phyloP scores from a whole-genome alignment of 2,329 filamentous ascomycete species.

The Penicillium frequentans region DNA sequence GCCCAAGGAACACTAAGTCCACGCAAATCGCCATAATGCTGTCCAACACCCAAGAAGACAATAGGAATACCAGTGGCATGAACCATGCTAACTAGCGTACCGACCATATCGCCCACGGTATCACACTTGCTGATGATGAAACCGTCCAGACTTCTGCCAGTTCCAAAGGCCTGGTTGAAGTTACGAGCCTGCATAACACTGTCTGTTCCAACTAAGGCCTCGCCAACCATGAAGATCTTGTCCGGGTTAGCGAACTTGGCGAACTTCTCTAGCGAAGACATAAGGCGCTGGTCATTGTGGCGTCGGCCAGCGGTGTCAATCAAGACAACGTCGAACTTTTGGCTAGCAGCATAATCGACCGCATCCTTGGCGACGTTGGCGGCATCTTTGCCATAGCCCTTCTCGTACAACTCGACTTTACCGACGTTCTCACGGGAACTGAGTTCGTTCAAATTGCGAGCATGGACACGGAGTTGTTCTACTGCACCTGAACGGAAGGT shows the following conservation, averaged over 20 bases:
- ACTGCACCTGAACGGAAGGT: conserved; percentile 97
- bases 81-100: conserved; percentile 92
- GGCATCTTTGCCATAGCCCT: conserved; percentile 96
- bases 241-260: conserved; percentile 93
- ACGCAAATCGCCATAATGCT: conserved; percentile 66
- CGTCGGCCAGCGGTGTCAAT: conserved; percentile 94
- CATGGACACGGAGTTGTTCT: conserved; percentile 93
- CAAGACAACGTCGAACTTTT: conserved; percentile 86
- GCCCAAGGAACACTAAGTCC: conserved; percentile 65
- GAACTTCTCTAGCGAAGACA: conserved; percentile 97
- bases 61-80: conserved; percentile 96
- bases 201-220: conserved; percentile 92
- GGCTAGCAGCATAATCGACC: conserved; percentile 72
- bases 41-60: conserved; percentile 77
- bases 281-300: conserved; percentile 93
- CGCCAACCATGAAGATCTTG: conserved; percentile 96
- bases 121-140: conserved; percentile 99
- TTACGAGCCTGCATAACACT: conserved; percentile 93
- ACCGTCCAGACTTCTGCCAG: conserved; percentile 77
- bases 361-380: conserved; percentile 94
- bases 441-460: conserved; percentile 88
- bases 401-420: conserved; percentile 87
- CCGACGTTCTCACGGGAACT: conserved; percentile 77
- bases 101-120: conserved; percentile 99
- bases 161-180: conserved; percentile 91